Evolutionary conservation across 345 rosid genomes (phyloP).

Genomic region (Brassica cretica): DNA sequence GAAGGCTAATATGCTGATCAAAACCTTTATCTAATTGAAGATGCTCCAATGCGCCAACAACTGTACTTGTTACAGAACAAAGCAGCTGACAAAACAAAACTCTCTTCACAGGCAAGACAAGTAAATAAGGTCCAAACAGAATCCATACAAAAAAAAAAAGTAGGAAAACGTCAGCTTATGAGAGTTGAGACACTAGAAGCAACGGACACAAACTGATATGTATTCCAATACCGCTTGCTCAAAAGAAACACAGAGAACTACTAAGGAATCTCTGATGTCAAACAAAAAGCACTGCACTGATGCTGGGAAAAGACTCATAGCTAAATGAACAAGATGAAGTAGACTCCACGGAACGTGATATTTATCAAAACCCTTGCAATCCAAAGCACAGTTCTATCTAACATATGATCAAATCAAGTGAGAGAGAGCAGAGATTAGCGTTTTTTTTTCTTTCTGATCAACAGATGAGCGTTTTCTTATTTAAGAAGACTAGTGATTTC

Average conservation of each 20-base stretch:
- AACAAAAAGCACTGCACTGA: background rate
- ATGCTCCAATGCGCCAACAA: background rate
- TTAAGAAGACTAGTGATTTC: too few relatives aligned
- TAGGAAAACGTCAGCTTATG: background rate
- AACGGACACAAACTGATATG: background rate
- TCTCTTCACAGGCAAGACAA: background rate
- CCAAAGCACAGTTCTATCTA: background rate
- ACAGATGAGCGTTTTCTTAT: too few relatives aligned
- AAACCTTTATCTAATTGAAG: constrained; percentile 7
- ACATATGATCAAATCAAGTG: background rate
- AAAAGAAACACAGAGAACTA: background rate
- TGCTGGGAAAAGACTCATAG: constrained; percentile 6
- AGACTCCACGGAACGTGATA: background rate
- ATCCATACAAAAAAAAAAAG: background rate
- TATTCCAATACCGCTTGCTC: background rate
- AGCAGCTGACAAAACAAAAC: constrained; percentile 3
- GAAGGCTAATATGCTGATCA: constrained; percentile 21
- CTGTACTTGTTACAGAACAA: background rate
- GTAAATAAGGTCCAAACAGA: background rate
- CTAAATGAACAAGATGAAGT: background rate
- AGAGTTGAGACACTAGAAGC: background rate
- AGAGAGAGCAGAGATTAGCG: too few relatives aligned
- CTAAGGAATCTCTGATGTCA: background rate
- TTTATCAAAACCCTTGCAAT: background rate
- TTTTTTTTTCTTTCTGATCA: too few relatives aligned